Conservation (phyloP, 225 moss, liverwort and hornwort species). For the Sphagnum tenellum region DNA sequence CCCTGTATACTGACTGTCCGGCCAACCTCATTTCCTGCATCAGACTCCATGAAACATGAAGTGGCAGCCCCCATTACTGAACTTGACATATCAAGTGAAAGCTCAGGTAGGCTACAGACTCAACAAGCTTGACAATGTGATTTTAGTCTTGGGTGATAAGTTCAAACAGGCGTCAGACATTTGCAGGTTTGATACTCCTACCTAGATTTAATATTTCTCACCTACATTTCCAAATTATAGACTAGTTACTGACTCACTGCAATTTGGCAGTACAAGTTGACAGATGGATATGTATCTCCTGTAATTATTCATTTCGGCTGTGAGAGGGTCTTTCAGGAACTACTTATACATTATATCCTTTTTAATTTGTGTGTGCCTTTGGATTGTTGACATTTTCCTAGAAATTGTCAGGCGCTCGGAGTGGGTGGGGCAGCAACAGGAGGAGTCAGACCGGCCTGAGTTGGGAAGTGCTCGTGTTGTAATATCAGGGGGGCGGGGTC, state of each 20-base stretch:
- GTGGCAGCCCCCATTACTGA: slow-evolving; percentile 52
- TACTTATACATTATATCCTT: no score
- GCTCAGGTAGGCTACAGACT: slow-evolving; percentile 35
- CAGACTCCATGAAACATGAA: slow-evolving; percentile 16
- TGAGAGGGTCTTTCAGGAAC: no score
- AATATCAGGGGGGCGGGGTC: slow-evolving; percentile 78
- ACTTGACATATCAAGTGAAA: slow-evolving; percentile 48
- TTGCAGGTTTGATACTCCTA: no score
- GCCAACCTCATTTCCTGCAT: slow-evolving; percentile 67
- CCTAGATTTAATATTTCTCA: no score
- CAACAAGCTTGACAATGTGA: no score
- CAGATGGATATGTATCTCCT: no score
- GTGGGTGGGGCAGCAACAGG: slow-evolving; percentile 78
- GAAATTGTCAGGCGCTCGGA: slow-evolving; percentile 56
- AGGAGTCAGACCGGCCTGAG: slow-evolving; percentile 78
- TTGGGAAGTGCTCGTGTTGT: slow-evolving; percentile 83
- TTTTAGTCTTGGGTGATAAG: no score
- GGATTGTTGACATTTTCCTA: slow-evolving; percentile 11
- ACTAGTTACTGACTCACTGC: no score
- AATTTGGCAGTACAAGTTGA: no score
- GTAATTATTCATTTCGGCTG: no score
- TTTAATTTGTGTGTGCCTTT: not conserved
- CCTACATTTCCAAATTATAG: no score
- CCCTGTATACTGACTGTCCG: slow-evolving; percentile 85
- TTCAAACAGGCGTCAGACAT: no score